A percentile compares a stretch with the other conserved stretches of the same genome.
phyloP scores from a whole-genome alignment of 306 rosid species.

The Sophora flavescens region DNA sequence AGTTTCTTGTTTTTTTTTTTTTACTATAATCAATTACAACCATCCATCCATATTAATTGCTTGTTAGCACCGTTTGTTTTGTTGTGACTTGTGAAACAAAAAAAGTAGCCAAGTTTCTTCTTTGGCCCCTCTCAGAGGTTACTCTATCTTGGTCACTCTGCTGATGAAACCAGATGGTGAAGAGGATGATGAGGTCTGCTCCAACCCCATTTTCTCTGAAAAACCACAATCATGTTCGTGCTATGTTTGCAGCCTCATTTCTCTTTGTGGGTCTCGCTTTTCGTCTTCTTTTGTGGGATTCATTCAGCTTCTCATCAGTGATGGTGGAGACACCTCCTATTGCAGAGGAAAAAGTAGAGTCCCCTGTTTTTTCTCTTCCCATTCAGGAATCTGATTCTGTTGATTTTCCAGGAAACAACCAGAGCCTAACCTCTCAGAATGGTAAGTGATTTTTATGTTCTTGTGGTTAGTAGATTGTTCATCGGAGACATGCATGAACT shows the following conservation, averaged over 20 bases:
- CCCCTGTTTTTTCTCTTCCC: conserved; percentile 40
- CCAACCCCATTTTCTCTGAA: conserved; percentile 31
- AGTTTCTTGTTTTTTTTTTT: not conserved
- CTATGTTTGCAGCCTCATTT: conserved; percentile 42
- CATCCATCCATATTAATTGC: not conserved
- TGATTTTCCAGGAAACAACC: conserved; percentile 27
- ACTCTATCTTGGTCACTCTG: not conserved
- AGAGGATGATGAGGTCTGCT: conserved; percentile 13
- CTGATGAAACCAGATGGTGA: conserved; percentile 36
- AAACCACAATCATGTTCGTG: conserved; percentile 44
- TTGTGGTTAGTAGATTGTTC: not conserved
- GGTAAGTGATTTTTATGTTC: conserved; percentile 14
- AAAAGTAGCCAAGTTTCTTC: not conserved
- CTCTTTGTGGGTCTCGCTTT: conserved; percentile 45
- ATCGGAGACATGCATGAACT: not conserved
- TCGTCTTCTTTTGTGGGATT: conserved; percentile 53
- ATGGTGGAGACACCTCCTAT: conserved; percentile 37
- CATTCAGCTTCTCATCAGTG: conserved; percentile 40
- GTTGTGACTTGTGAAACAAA: not conserved
- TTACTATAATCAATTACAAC: not conserved
- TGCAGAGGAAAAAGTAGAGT: conserved; percentile 38
- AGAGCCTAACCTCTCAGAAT: conserved; percentile 21
- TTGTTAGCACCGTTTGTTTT: conserved; percentile 26
- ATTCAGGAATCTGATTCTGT: conserved; percentile 6
- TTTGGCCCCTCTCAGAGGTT: not conserved